Conservation (phyloP, 768 basidiomycete species). For the Lactarius trivialis region DNA sequence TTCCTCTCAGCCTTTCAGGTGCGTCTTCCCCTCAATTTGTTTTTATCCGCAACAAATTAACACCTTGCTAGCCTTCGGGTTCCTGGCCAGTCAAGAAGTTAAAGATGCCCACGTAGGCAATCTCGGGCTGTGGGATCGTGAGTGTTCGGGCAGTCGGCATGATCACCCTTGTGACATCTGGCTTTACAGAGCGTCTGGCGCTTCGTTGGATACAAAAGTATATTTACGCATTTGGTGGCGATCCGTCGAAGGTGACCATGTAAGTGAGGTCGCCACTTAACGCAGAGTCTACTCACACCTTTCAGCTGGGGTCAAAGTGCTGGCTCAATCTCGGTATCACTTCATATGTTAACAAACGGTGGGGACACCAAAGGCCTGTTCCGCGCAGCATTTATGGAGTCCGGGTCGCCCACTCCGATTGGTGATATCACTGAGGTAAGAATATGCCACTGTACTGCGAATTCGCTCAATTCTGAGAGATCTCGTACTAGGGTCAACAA, state of each 20-base stretch:
- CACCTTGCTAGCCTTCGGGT: constrained; percentile 39
- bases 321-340: constrained; percentile 40
- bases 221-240: constrained; percentile 56
- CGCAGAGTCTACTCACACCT: background rate
- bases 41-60: background rate
- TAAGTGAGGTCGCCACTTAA: constrained; percentile 27
- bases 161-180: background rate
- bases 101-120: constrained; percentile 49
- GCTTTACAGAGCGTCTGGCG: constrained; percentile 43
- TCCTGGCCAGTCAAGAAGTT: constrained; percentile 45
- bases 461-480: background rate
- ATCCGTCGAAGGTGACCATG: constrained; percentile 53
- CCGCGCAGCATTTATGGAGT: constrained; percentile 39
- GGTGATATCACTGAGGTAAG: constrained; percentile 28
- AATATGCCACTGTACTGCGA: constrained; percentile 30
- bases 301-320: constrained; percentile 45
- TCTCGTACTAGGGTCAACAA: constrained; percentile 25
- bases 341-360: constrained; percentile 38
- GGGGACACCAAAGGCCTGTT: constrained; percentile 35
- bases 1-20: constrained; percentile 8
- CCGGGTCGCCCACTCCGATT: constrained; percentile 32
- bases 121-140: constrained; percentile 58
- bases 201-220: constrained; percentile 62
- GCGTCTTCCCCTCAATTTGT: background rate
- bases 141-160: constrained; percentile 22